A percentile compares a stretch with the other conserved stretches of the same genome.
Evolutionary conservation across 2,329 filamentous ascomycete species (phyloP).

Genomic region (Myriosclerotinia curreyana): DNA sequence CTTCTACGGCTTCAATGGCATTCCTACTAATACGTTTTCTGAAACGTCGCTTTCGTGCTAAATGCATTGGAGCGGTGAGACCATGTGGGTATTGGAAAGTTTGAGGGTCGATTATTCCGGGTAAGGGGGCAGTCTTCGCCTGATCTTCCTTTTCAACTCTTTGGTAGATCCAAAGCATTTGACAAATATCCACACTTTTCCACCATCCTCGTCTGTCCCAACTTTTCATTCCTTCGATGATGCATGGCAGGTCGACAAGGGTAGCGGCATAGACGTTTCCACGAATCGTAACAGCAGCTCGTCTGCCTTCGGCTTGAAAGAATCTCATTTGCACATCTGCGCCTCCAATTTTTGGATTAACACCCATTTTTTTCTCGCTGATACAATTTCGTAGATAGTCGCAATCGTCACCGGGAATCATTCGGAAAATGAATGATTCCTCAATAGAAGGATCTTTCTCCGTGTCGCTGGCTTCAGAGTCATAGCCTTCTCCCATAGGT

Average conservation of each 20-base stretch:
- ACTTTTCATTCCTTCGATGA: conserved; percentile 71
- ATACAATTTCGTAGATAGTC: conserved; percentile 78
- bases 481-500: conserved; percentile 83
- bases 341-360: conserved; percentile 58
- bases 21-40: conserved; percentile 54
- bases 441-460: conserved; percentile 87
- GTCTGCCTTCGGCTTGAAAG: conserved; percentile 62
- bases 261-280: conserved; percentile 61
- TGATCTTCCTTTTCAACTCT: conserved; percentile 53
- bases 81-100: conserved; percentile 49
- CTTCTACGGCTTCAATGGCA: conserved; percentile 56
- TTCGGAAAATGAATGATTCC: conserved; percentile 84
- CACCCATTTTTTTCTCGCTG: conserved; percentile 71
- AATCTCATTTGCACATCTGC: conserved; percentile 80
- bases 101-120: conserved; percentile 35
- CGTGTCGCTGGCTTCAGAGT: conserved; percentile 89
- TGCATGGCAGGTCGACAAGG: conserved; percentile 66
- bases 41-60: conserved; percentile 56
- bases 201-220: conserved; percentile 71
- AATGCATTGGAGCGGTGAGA: conserved; percentile 59
- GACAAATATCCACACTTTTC: conserved; percentile 71
- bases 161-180: conserved; percentile 68
- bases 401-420: conserved; percentile 80
- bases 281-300: conserved; percentile 58
- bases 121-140: conserved; percentile 40